A percentile compares a stretch with the other conserved stretches of the same genome.
phyloP scores from a whole-genome alignment of 768 basidiomycete genomes.

The Boletales sp. region DNA sequence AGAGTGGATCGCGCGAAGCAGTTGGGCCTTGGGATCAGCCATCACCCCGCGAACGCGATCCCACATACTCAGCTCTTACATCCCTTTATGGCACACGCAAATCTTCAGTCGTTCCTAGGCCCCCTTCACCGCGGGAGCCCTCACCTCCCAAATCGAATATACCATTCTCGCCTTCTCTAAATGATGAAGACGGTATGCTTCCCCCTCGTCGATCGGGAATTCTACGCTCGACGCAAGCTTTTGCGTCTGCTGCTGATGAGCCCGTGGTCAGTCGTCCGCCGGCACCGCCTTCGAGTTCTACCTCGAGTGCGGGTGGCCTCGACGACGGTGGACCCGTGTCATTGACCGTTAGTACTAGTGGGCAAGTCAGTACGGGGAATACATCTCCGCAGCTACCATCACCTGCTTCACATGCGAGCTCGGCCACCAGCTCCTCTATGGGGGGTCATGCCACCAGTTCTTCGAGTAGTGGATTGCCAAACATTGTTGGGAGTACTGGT shows the following conservation, averaged over 20 bases:
- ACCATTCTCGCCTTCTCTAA: conserved; percentile 21
- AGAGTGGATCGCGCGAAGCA: conserved; percentile 18
- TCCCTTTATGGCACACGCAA: conserved; percentile 29
- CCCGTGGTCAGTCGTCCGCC: conserved; percentile 27
- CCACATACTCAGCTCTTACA: conserved; percentile 19
- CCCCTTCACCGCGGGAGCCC: conserved; percentile 24
- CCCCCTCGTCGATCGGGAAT: conserved; percentile 28
- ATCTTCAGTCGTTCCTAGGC: conserved; percentile 17
- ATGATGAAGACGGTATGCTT: conserved; percentile 33
- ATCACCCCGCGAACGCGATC: conserved; percentile 31
- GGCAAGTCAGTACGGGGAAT: conserved; percentile 29
- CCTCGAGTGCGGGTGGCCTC: conserved; percentile 45
- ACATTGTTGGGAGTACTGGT: conserved; percentile 18
- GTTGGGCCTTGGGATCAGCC: conserved; percentile 34
- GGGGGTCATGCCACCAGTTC: conserved; percentile 30
- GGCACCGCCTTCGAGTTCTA: conserved; percentile 34
- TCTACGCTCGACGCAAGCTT: conserved; percentile 25
- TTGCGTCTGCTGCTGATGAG: conserved; percentile 24
- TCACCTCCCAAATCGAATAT: conserved; percentile 25
- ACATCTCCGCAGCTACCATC: conserved; percentile 74
- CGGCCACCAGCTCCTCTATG: conserved; percentile 36
- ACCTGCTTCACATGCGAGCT: conserved; percentile 64
- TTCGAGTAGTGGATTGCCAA: conserved; percentile 26
- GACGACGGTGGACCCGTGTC: conserved; percentile 25
- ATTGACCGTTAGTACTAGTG: conserved; percentile 49